phyloP scores from a whole-genome alignment of 495 filamentous ascomycete species.

The Aspergillus coremiiformis region DNA sequence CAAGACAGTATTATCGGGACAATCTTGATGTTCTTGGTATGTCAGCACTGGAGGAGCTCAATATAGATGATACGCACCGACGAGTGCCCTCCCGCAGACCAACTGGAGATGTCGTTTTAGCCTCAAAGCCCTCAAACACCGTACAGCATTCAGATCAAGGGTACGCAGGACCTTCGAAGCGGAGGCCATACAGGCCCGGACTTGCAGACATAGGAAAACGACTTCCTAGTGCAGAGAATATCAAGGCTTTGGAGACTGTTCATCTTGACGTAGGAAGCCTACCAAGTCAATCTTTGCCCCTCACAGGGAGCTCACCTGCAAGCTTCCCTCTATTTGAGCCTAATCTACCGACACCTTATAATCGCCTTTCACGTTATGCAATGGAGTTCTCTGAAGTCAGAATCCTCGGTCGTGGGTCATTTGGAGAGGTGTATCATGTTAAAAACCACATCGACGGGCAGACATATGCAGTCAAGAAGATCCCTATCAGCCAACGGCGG shows the following conservation, averaged over 20 bases:
- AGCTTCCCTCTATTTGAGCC: slow-evolving; percentile 28
- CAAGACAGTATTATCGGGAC: slow-evolving; percentile 38
- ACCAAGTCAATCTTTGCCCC: slow-evolving; percentile 19
- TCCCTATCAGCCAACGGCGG: slow-evolving; percentile 41
- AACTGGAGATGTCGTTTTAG: slow-evolving; percentile 18
- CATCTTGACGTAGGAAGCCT: slow-evolving; percentile 16
- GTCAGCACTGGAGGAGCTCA: slow-evolving; percentile 31
- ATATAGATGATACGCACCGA: slow-evolving; percentile 16
- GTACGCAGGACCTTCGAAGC: slow-evolving; percentile 1
- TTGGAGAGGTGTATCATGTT: slow-evolving; percentile 47
- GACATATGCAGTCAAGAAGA: slow-evolving; percentile 48
- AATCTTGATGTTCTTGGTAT: slow-evolving; percentile 36
- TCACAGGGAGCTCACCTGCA: slow-evolving; percentile 31
- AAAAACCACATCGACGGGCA: slow-evolving; percentile 45
- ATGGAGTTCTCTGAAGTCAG: slow-evolving; percentile 38
- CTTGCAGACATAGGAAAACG: slow-evolving; percentile 14
- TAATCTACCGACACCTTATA: slow-evolving; percentile 13
- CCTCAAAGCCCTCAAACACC: slow-evolving; percentile 12
- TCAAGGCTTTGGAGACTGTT: slow-evolving; percentile 19
- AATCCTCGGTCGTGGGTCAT: slow-evolving; percentile 45
- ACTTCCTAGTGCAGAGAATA: slow-evolving; percentile 12
- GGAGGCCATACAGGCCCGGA: slow-evolving; percentile 7
- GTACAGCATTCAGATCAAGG: slow-evolving; percentile 4
- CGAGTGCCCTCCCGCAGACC: slow-evolving; percentile 13
- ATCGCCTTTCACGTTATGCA: slow-evolving; percentile 32